Percentiles rank a stretch among this genome's conserved stretches.
These are phyloP conservation scores for Thalassiosira livingstoniorum DNA, from an alignment of 352 stramenopile genomes.

Conservation along the genomic window DNA sequence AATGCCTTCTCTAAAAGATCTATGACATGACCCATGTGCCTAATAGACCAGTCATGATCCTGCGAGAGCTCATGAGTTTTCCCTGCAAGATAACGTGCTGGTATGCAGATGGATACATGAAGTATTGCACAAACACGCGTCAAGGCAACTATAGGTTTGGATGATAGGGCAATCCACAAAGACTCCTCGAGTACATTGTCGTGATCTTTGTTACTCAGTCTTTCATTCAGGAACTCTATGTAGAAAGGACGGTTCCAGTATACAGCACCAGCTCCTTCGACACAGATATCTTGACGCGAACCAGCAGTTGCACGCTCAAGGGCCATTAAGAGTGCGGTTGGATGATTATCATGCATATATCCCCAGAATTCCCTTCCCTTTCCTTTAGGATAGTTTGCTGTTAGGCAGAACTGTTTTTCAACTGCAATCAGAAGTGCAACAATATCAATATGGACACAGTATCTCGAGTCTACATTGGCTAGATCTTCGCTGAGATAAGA, in stretches of 20 bases:
- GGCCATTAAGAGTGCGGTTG: not conserved
- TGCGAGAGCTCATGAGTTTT: constrained; percentile 1
- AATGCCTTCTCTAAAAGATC: constrained; percentile 23
- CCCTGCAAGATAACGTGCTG: not conserved
- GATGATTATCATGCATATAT: not conserved
- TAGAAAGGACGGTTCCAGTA: not conserved
- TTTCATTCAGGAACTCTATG: not conserved
- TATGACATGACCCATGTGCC: constrained; percentile 23
- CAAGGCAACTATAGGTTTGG: not conserved
- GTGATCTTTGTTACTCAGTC: not conserved
- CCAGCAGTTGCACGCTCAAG: not conserved
- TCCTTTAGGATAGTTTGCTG: not conserved
- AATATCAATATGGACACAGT: not conserved
- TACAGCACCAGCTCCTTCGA: not conserved
- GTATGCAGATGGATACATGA: not conserved
- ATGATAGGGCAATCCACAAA: not conserved
- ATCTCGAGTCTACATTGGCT: not conserved
- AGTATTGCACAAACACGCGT: not conserved
- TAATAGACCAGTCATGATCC: constrained; percentile 19
- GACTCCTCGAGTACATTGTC: not conserved
- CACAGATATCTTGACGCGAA: constrained; percentile 34
- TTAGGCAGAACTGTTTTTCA: not conserved
- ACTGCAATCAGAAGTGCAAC: not conserved
- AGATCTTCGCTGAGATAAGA: not conserved
- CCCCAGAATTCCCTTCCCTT: not conserved